These are phyloP conservation scores for Cylindrodendrum hubeiense DNA, from an alignment of 2,329 filamentous ascomycete genomes.

Conservation along the genomic window DNA sequence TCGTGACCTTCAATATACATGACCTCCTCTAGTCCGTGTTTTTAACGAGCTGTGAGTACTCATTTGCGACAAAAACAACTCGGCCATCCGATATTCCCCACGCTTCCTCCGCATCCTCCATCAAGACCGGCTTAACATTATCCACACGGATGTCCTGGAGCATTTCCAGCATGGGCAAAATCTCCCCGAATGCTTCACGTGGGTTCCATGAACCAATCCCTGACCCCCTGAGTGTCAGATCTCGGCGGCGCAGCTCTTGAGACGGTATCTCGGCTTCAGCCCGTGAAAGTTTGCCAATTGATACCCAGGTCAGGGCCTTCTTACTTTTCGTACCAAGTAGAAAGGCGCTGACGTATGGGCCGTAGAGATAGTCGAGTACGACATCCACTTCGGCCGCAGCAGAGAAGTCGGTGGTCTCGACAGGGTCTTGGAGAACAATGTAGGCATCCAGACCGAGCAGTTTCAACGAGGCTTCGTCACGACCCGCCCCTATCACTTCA, in stretches of 20 bases:
- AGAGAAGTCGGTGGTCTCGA: conserved; percentile 59
- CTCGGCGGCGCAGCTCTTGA: conserved; percentile 59
- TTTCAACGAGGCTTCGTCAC: conserved; percentile 58
- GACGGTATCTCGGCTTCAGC: conserved; percentile 55
- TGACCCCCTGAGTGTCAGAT: conserved; percentile 60
- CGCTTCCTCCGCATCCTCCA: conserved; percentile 42
- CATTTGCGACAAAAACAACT: conserved; percentile 43
- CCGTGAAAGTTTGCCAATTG: conserved; percentile 61
- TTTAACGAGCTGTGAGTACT: not conserved
- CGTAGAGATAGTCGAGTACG: conserved; percentile 70
- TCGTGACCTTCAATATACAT: too few species aligned
- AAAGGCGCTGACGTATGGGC: conserved; percentile 55
- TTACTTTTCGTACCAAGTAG: conserved; percentile 51
- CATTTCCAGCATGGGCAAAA: conserved; percentile 38
- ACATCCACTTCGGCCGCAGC: conserved; percentile 62
- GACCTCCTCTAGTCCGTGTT: too few species aligned
- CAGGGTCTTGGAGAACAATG: conserved; percentile 56
- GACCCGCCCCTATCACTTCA: conserved; percentile 64
- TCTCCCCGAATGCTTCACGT: conserved; percentile 37
- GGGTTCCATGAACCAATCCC: conserved; percentile 58
- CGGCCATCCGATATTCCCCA: conserved; percentile 39
- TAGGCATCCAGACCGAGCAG: conserved; percentile 58
- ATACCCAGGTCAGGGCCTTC: conserved; percentile 63
- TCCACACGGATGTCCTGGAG: conserved; percentile 36
- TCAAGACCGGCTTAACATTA: conserved; percentile 33